phyloP scores from a whole-genome alignment of 148 eudicot genomes.

The Gaultheria prostrata region DNA sequence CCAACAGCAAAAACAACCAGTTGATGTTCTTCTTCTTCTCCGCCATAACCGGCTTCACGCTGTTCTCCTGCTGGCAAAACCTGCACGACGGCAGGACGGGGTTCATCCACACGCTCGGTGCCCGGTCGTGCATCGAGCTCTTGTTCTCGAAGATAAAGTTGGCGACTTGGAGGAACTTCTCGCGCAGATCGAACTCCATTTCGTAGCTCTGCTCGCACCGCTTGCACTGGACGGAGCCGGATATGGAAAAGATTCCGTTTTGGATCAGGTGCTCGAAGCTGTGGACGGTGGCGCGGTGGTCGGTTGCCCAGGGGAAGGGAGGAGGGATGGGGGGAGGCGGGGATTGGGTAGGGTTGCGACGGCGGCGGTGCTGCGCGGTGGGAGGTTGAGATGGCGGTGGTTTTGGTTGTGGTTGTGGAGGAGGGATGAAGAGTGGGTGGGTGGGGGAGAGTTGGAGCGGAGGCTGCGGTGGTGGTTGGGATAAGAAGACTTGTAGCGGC shows the following conservation, averaged over 20 bases:
- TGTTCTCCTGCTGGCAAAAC: slow-evolving; percentile 37
- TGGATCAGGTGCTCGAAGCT: slow-evolving; percentile 17
- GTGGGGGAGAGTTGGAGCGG: not conserved
- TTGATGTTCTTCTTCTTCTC: slow-evolving; percentile 44
- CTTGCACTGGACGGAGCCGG: slow-evolving; percentile 57
- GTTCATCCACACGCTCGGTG: slow-evolving; percentile 34
- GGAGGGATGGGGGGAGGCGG: slow-evolving; percentile 19
- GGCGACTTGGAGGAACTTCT: slow-evolving; percentile 36
- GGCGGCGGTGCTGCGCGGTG: not conserved
- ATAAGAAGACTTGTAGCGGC: not conserved
- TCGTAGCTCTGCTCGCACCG: slow-evolving; percentile 38
- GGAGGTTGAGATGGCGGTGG: not conserved
- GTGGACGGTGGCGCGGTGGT: slow-evolving; percentile 40
- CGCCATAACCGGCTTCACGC: slow-evolving; percentile 48
- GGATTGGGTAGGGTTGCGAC: not conserved
- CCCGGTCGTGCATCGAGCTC: slow-evolving; percentile 33
- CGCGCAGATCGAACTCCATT: slow-evolving; percentile 37
- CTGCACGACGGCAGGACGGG: slow-evolving; percentile 39
- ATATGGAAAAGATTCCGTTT: slow-evolving; percentile 26
- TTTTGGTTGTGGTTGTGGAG: not conserved
- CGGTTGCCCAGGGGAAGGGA: slow-evolving; percentile 64
- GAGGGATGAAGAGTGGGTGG: not conserved
- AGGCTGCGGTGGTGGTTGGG: not conserved
- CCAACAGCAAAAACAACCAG: slow-evolving; percentile 70
- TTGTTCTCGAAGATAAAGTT: slow-evolving; percentile 12